These are phyloP conservation scores for Metschnikowia rubicola DNA, from an alignment of 805 yeast genomes.

Conservation along the genomic window DNA sequence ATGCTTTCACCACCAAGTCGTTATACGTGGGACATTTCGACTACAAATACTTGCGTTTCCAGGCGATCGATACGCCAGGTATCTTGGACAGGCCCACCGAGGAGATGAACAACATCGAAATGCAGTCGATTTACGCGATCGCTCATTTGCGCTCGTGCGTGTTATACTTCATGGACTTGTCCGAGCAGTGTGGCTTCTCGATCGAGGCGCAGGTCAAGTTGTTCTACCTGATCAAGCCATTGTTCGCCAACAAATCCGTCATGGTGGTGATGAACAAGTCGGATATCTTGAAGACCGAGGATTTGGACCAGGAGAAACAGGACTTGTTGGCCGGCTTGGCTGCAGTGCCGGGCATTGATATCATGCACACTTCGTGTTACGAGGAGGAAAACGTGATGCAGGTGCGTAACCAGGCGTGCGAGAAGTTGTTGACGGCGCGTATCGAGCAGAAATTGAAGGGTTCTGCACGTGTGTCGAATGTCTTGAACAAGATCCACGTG, in stretches of 20 bases:
- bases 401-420: constrained; percentile 96
- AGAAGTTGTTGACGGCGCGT: constrained; percentile 89
- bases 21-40: constrained; percentile 98
- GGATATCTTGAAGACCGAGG: constrained; percentile 84
- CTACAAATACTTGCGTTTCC: constrained; percentile 95
- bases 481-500: constrained; percentile 92
- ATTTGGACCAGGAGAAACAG: constrained; percentile 73
- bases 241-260: constrained; percentile 95
- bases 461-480: constrained; percentile 81
- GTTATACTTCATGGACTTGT: constrained; percentile 94
- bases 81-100: constrained; percentile 97
- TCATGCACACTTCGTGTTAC: constrained; percentile 89
- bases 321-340: constrained; percentile 63
- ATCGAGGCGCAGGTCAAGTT: constrained; percentile 96
- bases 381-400: constrained; percentile 93
- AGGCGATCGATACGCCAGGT: constrained; percentile 99
- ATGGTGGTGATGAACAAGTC: constrained; percentile 93
- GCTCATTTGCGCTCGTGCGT: constrained; percentile 98
- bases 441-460: constrained; percentile 96
- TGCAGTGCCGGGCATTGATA: constrained; percentile 77
- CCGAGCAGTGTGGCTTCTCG: constrained; percentile 98
- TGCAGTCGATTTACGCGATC: constrained; percentile 98
- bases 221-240: constrained; percentile 94
- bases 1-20: constrained; percentile 98
- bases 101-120: constrained; percentile 99